Conservation (phyloP, 2,329 filamentous ascomycete species). For the Apiospora rasikravindrae region DNA sequence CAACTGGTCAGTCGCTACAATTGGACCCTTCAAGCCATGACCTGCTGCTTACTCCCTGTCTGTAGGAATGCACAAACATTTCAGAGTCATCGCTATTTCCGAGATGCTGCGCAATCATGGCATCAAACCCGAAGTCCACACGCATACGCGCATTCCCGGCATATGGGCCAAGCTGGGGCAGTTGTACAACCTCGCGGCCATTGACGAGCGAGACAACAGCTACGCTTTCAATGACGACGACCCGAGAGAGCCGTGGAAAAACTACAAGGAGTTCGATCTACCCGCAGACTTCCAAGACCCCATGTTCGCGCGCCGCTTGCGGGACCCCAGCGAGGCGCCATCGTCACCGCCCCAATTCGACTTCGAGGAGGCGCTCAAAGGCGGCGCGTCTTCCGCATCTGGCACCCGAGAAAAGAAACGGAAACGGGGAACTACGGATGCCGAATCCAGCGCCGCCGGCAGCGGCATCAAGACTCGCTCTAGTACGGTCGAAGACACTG, state of each 20-base stretch:
- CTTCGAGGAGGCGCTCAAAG: slow-evolving; percentile 28
- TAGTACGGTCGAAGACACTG: slow-evolving; percentile 60
- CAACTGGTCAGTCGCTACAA: slow-evolving; percentile 67
- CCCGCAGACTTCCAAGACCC: slow-evolving; percentile 54
- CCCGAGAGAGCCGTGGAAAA: slow-evolving; percentile 62
- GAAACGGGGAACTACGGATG: slow-evolving; percentile 34
- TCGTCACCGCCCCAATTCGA: slow-evolving; percentile 53
- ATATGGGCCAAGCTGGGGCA: slow-evolving; percentile 89
- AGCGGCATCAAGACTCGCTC: slow-evolving; percentile 50
- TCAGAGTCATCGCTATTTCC: slow-evolving; percentile 86
- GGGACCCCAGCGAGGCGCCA: slow-evolving; percentile 53
- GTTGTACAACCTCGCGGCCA: slow-evolving; percentile 83
- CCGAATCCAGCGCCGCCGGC: slow-evolving; percentile 53
- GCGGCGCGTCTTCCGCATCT: slow-evolving; percentile 26
- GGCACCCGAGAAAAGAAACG: slow-evolving; percentile 46
- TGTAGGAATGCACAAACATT: slow-evolving; percentile 82
- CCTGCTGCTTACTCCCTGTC: neutral
- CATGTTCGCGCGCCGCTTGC: slow-evolving; percentile 48
- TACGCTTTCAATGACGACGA: slow-evolving; percentile 56
- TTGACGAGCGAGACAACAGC: slow-evolving; percentile 82
- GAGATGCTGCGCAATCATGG: slow-evolving; percentile 82
- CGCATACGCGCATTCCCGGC: slow-evolving; percentile 85
- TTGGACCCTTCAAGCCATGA: slow-evolving; percentile 9
- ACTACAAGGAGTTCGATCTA: slow-evolving; percentile 70
- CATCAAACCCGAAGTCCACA: slow-evolving; percentile 70